Percentiles rank a stretch among this genome's conserved stretches.
Conservation (phyloP, 2,329 filamentous ascomycete genomes). For the Mariannaea sp. region DNA sequence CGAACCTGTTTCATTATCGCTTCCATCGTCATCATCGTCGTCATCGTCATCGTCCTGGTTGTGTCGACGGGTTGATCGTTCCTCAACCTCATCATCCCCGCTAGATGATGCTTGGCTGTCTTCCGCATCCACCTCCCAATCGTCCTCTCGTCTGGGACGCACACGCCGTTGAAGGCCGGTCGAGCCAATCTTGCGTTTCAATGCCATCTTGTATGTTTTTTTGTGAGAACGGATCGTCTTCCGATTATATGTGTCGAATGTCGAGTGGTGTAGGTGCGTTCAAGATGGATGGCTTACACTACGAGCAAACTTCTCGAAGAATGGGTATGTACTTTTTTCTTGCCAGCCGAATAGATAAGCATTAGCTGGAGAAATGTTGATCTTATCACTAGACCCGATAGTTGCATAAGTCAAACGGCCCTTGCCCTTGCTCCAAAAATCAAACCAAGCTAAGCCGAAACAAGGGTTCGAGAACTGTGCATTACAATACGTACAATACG, state of each 20-base stretch:
- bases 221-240: background rate
- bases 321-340: constrained; percentile 15
- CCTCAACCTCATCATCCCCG: constrained; percentile 40
- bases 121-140: constrained; percentile 46
- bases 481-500: too few relatives aligned
- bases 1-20: constrained; percentile 35
- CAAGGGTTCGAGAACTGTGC: too few relatives aligned
- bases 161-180: constrained; percentile 50
- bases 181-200: constrained; percentile 48
- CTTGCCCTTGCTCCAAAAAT: background rate
- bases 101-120: constrained; percentile 41
- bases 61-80: constrained; percentile 37
- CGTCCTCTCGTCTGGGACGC: constrained; percentile 50
- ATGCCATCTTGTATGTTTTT: constrained; percentile 40
- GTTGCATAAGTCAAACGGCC: constrained; percentile 9
- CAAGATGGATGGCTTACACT: too few relatives aligned
- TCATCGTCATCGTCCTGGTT: constrained; percentile 35
- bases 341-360: constrained; percentile 15
- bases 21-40: constrained; percentile 40
- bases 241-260: too few relatives aligned
- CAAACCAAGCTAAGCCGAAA: too few relatives aligned
- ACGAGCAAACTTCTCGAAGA: too few relatives aligned
- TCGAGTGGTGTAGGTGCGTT: too few relatives aligned
- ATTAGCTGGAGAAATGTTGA: too few relatives aligned
- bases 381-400: constrained; percentile 14